phyloP scores from a whole-genome alignment of 331 rosid species.

The Pyracantha coccinea region DNA sequence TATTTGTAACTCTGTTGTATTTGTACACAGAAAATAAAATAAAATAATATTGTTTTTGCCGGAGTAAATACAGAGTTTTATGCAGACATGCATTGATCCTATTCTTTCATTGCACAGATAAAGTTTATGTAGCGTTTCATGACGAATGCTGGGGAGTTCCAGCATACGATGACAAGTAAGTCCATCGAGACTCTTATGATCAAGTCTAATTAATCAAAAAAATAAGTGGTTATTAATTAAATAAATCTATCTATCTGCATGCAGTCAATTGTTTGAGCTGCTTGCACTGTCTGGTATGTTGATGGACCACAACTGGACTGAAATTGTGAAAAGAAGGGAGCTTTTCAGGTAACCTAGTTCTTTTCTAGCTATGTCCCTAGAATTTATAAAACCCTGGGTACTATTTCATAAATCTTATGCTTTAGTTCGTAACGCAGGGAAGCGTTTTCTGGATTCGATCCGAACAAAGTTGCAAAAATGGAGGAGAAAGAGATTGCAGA shows the following conservation, averaged over 20 bases:
- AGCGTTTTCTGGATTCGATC: constrained; percentile 76
- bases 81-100: background rate
- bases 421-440: constrained; percentile 37
- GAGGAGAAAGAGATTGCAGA: constrained; percentile 74
- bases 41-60: background rate
- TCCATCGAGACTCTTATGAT: background rate
- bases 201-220: background rate
- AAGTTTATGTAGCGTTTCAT: constrained; percentile 74
- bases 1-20: too few species aligned
- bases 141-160: constrained; percentile 99
- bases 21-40: background rate
- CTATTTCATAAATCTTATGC: background rate
- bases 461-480: constrained; percentile 71
- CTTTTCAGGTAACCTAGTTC: constrained; percentile 50
- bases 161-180: constrained; percentile 96
- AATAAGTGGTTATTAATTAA: constrained; percentile 2
- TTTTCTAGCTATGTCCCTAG: background rate
- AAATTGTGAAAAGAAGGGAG: constrained; percentile 82
- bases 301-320: constrained; percentile 99
- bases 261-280: constrained; percentile 90
- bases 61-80: background rate
- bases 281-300: constrained; percentile 90
- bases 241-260: background rate
- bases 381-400: background rate
- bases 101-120: constrained; percentile 34